Conservation (phyloP, 2,329 filamentous ascomycete species). For the Gaeumannomyces tritici region DNA sequence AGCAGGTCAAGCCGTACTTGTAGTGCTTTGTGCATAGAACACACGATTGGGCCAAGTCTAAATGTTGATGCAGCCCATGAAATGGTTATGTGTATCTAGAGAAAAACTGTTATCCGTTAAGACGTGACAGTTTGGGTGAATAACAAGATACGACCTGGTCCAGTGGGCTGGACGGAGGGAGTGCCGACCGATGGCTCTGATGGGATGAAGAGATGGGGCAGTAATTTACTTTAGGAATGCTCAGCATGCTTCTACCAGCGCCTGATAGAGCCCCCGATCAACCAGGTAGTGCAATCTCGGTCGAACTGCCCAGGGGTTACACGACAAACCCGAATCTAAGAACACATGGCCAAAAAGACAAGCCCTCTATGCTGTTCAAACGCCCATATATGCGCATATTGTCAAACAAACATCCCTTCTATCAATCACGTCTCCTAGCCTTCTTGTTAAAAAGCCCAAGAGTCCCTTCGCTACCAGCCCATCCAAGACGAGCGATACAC, state of each 20-base stretch:
- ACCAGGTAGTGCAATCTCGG: neutral
- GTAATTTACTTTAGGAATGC: neutral
- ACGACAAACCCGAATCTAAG: neutral
- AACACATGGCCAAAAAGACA: neutral
- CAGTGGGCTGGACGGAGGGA: neutral
- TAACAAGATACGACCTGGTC: too few species aligned
- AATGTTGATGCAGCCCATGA: too few species aligned
- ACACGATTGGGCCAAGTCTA: neutral
- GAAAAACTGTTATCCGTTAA: too few species aligned
- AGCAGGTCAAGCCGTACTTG: slow-evolving; percentile 21
- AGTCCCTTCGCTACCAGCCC: neutral
- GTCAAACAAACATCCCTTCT: neutral
- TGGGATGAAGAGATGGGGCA: neutral
- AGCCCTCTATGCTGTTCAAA: neutral
- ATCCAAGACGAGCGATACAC: neutral
- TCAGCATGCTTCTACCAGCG: neutral
- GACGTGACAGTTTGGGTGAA: too few species aligned
- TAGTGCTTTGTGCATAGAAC: neutral
- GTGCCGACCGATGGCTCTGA: too few species aligned
- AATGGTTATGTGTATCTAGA: too few species aligned
- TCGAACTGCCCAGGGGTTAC: neutral
- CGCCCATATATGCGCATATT: neutral
- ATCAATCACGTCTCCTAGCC: neutral
- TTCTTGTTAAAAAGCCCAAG: neutral
- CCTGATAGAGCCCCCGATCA: neutral